phyloP scores from a whole-genome alignment of 2,329 filamentous ascomycete species.

The Colletotrichum tropicale region DNA sequence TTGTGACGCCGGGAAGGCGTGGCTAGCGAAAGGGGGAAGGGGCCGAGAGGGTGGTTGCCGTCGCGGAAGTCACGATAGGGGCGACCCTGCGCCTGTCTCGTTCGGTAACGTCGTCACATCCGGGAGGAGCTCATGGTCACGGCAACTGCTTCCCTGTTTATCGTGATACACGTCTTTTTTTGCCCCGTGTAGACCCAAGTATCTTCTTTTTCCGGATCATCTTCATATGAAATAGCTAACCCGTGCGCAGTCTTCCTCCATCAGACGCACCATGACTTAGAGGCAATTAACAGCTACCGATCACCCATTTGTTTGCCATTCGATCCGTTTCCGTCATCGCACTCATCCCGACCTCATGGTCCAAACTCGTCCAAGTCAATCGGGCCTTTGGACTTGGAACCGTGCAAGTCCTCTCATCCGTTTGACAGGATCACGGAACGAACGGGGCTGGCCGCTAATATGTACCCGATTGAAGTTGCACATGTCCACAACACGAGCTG shows the following conservation, averaged over 20 bases:
- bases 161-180: neutral
- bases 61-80: neutral
- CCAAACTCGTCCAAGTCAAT: neutral
- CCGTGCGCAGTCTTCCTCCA: neutral
- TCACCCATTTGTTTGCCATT: fast-evolving
- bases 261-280: neutral
- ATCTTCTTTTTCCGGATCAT: neutral
- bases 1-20: neutral
- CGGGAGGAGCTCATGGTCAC: neutral
- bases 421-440: neutral
- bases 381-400: neutral
- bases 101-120: neutral
- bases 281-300: neutral
- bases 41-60: neutral
- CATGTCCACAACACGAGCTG: neutral
- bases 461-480: neutral
- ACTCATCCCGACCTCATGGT: neutral
- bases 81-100: neutral
- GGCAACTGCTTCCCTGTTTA: neutral
- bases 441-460: neutral
- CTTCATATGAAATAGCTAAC: neutral
- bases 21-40: neutral
- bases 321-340: neutral
- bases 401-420: neutral
- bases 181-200: neutral